Evolutionary conservation across 371 early-diverging fungal species (phyloP), one percentile per base, ranked within the genome.

Genomic region (Mucor irregularis): DNA sequence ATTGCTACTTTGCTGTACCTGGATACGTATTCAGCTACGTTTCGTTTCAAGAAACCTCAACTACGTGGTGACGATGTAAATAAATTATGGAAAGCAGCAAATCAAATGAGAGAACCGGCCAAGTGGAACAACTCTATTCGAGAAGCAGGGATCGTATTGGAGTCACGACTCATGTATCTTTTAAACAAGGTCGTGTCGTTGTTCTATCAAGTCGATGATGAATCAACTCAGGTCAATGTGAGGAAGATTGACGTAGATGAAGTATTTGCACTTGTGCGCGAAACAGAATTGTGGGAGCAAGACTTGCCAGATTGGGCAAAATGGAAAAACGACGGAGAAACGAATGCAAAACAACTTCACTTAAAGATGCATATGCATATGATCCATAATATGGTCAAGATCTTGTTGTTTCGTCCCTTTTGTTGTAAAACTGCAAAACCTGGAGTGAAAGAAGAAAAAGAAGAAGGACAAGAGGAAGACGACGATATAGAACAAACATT

Each of bases 241-340:
- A 53, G 66, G 11, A 77, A 77, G 46, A 62, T 77, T 21, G 78
- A 77, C 45, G 78, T 77, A 11, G 78, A 77, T 38, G 72, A 74
- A 29, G 68, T 77, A 4, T 49, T 77, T 34, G 68, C 61, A 0
- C 31, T 77, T 1, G 71, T 77, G 8, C 62, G 64, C n/a, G 68
- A 77, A 33, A 60, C 74, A 5, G 78, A 74, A 40, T 31, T 52
- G 28, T 74, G 71, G 72, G 78, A 77, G 30, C 66, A 74, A 9
- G 47, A 59, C 0, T 17, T 71, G 22, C 72, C 72, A 4, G 21
- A 43, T 1, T 77, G 73, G 73, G 66, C 64, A 5, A 42, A 53
- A 31, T 73, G 73, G 69, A 25, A 50, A 17, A n/a, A 38, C 2
- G 26, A 26, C 34, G 42, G 24, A 17, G 19, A 39, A 21, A 19